Base-by-base conservation (phyloP, 2,329 filamentous ascomycete species). In the Fusarium stilboides region DNA sequence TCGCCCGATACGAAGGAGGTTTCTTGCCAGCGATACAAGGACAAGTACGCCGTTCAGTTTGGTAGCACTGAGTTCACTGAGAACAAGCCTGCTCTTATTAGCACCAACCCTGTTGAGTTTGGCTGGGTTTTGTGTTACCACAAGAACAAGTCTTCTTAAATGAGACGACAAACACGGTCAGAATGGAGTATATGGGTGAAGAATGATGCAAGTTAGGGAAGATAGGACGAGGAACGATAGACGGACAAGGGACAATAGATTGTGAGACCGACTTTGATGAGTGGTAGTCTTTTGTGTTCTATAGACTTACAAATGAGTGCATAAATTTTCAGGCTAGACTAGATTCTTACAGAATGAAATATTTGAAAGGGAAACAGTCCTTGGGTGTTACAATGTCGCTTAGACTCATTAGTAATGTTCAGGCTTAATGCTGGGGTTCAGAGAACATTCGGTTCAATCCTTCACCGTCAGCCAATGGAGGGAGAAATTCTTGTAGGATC, bases 31-130 rank as follows among this genome's bases (percentile, higher is more conserved):
- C n/a, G 61, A 12, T 69, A 69, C n/a, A 33, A 46, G 0, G 66
- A 69, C 57, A 62, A 19, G 42, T 67, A 67, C n/a, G 66, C 65
- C 9, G 42, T 69, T 3, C 66, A 67, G 34, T 51, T 66, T 15
- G 66, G 66, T 1, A 69, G 66, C 8, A 4, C 52, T 3, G 66
- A 69, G 43, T 69, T 69, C 12, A 50, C 28, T 0, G 34, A 69
- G 14, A 56, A 26, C 3, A 67, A 70, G 3, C 61, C 66, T 17
- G 65, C 66, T 10, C 44, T 62, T 4, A 40, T 69, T 3, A 62
- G 51, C n/a, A 69, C 66, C n/a, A 69, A 69, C 12, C 66, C 66
- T 7, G 65, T 69, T 20, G 66, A 67, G 5, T 62, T 62, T 51
- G 66, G 66, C 2, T 69, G 51, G 46, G 62, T 69, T 8, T 17